These are phyloP conservation scores for Malassezia slooffiae DNA, from an alignment of 1,284 basidiomycete genomes.

Conservation along the genomic window DNA sequence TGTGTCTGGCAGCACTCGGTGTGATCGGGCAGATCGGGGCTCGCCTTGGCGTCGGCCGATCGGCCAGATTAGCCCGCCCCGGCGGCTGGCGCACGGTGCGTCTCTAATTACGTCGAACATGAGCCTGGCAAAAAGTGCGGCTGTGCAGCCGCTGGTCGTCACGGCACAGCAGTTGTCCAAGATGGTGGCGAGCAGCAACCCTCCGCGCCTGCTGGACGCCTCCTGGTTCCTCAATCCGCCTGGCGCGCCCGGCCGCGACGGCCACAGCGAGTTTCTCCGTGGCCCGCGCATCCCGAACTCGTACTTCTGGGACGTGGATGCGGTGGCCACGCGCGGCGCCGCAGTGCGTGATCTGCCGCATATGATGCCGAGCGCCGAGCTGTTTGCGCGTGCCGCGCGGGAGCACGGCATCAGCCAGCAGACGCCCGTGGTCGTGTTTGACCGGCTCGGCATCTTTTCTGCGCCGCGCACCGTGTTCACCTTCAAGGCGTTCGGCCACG, in stretches of 20 bases:
- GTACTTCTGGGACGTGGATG: conserved; percentile 71
- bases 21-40: no score
- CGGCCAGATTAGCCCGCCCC: no score
- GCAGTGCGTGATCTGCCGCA: conserved; percentile 57
- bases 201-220: conserved; percentile 52
- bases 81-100: no score
- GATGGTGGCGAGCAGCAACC: conserved; percentile 9
- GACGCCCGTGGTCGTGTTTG: conserved; percentile 74
- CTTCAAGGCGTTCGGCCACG: conserved; percentile 36
- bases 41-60: no score
- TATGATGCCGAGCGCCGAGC: conserved; percentile 70
- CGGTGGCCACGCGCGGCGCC: conserved; percentile 48
- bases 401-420: conserved; percentile 62
- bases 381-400: conserved; percentile 70
- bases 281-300: conserved; percentile 63
- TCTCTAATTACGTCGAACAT: neutral
- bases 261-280: conserved; percentile 56
- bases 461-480: conserved; percentile 34
- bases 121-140: conserved; percentile 3
- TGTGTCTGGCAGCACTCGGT: no score
- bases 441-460: conserved; percentile 23
- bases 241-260: conserved; percentile 50
- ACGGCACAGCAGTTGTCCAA: conserved; percentile 11
- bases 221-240: conserved; percentile 73
- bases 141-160: conserved; percentile 6